Base-by-base conservation (phyloP, 2,329 filamentous ascomycete species). In the Didymella pinodella region DNA sequence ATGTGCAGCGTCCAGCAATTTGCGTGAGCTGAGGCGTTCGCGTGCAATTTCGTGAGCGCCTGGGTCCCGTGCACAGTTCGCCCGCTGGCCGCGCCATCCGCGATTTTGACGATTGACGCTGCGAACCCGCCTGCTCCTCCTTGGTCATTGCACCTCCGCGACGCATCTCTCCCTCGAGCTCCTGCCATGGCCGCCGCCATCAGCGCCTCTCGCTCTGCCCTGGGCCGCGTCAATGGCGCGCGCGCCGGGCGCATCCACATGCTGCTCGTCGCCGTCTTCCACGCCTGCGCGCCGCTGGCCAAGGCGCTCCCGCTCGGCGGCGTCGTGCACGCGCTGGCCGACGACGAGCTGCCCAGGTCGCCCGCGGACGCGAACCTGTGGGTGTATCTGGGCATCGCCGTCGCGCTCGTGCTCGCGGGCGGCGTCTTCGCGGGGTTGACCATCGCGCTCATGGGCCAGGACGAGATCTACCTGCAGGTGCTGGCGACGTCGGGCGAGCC, bases 391-490 rank as follows among this genome's bases (percentile, higher is more conserved):
- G 83, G 88, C 55, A 84, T 93, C 29, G 96, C 94, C 18, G 85
- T 92, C 59, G 84, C 87, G 25, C 84, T 99, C 56, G 95, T 98
- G 10, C 81, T 98, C 61, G 85, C 91, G 0, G 95, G 95, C 63
- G 95, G 95, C 63, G 92, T 92, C 38, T 99, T 99, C 80, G 95
- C 95, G 10, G 95, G 95, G 32, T 80, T 99, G 77, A 99, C 95
- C 18, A 93, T 95, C 74, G 91, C 91, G 85, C 65, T 89, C 68
- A 89, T 89, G 87, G 87, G 87, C 55, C 87, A 89, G 81, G 95
- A 99, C 81, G 93, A 96, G 77, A 96, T 98, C 71, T 97, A 99
- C 77, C 86, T 99, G 16, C 95, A 97, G 79, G 95, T 99, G 65
- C 90, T 99, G 64, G 88, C 93, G 50, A 89, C 90, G 40, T 96